Percentiles rank a stretch among this genome's conserved stretches.
Evolutionary conservation across 2,329 filamentous ascomycete genomes (phyloP).

Genomic region (Colletotrichum sp.): DNA sequence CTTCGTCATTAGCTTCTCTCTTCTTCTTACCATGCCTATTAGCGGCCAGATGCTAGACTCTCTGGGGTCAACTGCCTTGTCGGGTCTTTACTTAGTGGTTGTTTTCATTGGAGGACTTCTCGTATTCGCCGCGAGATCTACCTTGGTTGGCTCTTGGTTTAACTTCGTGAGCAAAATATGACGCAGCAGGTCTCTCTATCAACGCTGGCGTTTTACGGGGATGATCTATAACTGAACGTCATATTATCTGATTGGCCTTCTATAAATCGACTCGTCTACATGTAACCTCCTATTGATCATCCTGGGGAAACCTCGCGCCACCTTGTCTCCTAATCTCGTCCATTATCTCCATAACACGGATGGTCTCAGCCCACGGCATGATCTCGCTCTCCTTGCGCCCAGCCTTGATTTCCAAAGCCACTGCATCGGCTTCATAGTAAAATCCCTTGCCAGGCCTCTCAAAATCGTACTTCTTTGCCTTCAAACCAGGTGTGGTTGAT

Average conservation of each 20-base stretch:
- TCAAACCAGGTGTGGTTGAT: neutral
- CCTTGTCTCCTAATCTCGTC: slow-evolving; percentile 47
- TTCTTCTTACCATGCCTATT: slow-evolving; percentile 48
- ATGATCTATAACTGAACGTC: neutral
- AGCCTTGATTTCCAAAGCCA: slow-evolving; percentile 42
- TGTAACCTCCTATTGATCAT: neutral
- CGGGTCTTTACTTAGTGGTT: slow-evolving; percentile 49
- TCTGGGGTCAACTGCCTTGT: slow-evolving; percentile 45
- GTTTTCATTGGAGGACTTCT: slow-evolving; percentile 38
- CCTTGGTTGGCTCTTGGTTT: neutral
- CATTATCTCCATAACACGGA: slow-evolving; percentile 50
- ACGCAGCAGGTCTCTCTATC: neutral
- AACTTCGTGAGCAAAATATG: neutral
- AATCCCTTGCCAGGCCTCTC: slow-evolving; percentile 41
- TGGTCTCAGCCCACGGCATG: slow-evolving; percentile 52
- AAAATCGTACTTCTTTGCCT: slow-evolving; percentile 38
- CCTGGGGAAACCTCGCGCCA: slow-evolving; percentile 32
- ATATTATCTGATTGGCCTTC: neutral
- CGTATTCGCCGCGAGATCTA: slow-evolving; percentile 28
- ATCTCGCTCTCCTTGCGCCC: slow-evolving; percentile 41
- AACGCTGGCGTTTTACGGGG: neutral
- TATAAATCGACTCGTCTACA: neutral
- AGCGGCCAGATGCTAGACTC: slow-evolving; percentile 49
- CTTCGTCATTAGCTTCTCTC: slow-evolving; percentile 47
- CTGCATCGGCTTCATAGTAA: slow-evolving; percentile 50